Evolutionary conservation across 106 monocot genomes (phyloP).

Genomic region (Acorus calamus): DNA sequence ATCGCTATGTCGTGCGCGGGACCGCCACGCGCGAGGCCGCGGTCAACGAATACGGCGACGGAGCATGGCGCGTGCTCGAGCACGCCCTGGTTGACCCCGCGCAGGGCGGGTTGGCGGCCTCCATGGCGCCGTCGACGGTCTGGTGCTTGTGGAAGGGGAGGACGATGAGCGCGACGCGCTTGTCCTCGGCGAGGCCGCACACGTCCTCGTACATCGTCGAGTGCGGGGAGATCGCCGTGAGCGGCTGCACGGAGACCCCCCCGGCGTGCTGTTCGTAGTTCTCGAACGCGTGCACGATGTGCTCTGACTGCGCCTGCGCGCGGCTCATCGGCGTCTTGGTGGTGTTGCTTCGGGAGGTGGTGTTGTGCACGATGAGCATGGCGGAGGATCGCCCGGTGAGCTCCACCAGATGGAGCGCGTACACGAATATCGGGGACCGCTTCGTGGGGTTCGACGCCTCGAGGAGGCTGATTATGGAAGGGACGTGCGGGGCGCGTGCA

Average conservation of each 20-base stretch:
- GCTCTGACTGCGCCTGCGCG: too few species aligned
- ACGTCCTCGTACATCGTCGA: conserved; percentile 22
- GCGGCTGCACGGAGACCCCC: conserved; percentile 3
- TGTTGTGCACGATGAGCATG: too few species aligned
- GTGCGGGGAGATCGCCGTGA: conserved; percentile 16
- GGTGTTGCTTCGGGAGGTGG: too few species aligned
- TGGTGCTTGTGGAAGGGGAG: conserved; percentile 18
- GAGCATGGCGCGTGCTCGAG: conserved; percentile 10
- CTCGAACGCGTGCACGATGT: conserved; percentile 1
- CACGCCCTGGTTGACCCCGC: conserved; percentile 9
- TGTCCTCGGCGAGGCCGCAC: conserved; percentile 13
- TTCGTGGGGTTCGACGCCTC: too few species aligned
- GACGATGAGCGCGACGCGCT: conserved; percentile 6
- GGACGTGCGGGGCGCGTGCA: too few species aligned
- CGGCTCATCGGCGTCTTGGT: too few species aligned
- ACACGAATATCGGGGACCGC: too few species aligned
- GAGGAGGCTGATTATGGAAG: too few species aligned
- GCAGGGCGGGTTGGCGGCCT: conserved; percentile 5
- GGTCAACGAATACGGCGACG: conserved; percentile 12
- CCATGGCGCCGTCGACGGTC: background rate
- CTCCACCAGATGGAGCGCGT: too few species aligned
- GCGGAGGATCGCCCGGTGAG: too few species aligned
- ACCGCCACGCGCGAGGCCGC: background rate
- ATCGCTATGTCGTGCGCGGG: background rate
- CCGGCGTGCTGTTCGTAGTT: conserved; percentile 7